Evolutionary conservation across 331 rosid species (phyloP).

Genomic region (Acacia pycnantha): DNA sequence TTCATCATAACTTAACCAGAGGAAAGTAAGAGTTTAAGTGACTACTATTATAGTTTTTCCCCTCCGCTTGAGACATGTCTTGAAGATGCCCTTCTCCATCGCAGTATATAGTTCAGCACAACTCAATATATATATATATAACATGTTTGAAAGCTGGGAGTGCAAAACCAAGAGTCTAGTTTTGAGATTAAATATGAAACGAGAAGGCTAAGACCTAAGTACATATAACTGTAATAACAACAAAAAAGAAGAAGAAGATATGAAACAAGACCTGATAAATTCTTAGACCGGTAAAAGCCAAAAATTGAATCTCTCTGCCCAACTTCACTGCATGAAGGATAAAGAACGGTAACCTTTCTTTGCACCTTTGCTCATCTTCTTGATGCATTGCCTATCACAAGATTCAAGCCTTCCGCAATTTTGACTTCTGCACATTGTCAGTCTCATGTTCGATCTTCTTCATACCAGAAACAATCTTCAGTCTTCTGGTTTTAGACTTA

Average conservation of each 20-base stretch:
- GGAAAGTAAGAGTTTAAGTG: neutral
- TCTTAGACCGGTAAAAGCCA: constrained; percentile 21
- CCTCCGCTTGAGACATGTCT: neutral
- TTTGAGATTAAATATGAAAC: neutral
- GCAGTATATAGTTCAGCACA: neutral
- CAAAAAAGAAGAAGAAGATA: neutral
- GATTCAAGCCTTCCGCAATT: constrained; percentile 5
- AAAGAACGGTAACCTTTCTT: neutral
- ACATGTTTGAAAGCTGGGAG: neutral
- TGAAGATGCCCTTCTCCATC: neutral
- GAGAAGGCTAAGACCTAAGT: neutral
- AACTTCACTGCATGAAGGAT: constrained; percentile 3
- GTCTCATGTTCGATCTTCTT: constrained; percentile 14
- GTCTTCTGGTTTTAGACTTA: constrained; percentile 21
- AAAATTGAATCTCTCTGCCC: constrained; percentile 23
- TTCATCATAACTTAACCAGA: neutral
- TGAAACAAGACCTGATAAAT: constrained; percentile 17
- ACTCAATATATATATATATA: neutral
- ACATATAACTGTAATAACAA: neutral
- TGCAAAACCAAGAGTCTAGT: neutral
- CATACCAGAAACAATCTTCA: neutral
- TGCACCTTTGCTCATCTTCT: neutral
- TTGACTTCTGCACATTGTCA: constrained; percentile 11
- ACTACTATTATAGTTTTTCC: neutral
- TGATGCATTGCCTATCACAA: neutral